Evolutionary conservation across 345 rosid species (phyloP).

Genomic region (Aethionema arabicum): DNA sequence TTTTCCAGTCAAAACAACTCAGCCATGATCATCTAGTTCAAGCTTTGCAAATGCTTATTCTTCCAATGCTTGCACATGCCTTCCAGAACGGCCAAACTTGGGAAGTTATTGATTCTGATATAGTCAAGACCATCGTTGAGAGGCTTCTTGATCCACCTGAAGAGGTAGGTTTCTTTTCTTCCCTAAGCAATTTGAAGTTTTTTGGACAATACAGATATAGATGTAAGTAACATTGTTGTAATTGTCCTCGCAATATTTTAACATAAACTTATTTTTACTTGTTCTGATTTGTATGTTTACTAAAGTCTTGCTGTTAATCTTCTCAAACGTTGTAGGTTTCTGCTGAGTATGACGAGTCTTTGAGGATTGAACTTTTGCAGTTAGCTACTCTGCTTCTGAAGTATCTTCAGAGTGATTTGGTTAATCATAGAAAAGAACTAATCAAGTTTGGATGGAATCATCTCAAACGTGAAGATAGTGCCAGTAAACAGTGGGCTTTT

Average conservation of each 20-base stretch:
- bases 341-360: slow-evolving; percentile 90
- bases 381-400: slow-evolving; percentile 96
- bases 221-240: slow-evolving; percentile 6
- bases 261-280: not conserved
- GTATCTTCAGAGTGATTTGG: slow-evolving; percentile 88
- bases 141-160: slow-evolving; percentile 99
- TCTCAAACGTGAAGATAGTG: slow-evolving; percentile 98
- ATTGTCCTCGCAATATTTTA: slow-evolving; percentile 10
- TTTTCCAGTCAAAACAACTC: slow-evolving; percentile 88
- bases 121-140: slow-evolving; percentile 87
- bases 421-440: slow-evolving; percentile 92
- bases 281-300: slow-evolving; percentile 5
- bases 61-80: slow-evolving; percentile 95
- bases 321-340: slow-evolving; percentile 61
- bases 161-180: slow-evolving; percentile 54
- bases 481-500: slow-evolving; percentile 99
- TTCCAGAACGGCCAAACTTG: slow-evolving; percentile 83
- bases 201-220: slow-evolving; percentile 4
- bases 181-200: slow-evolving; percentile 15
- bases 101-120: slow-evolving; percentile 89
- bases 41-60: slow-evolving; percentile 97
- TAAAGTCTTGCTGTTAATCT: slow-evolving; percentile 3
- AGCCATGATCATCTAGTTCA: slow-evolving; percentile 86
- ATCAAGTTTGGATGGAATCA: slow-evolving; percentile 99
- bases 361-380: slow-evolving; percentile 98